These are phyloP conservation scores for Lindgomyces ingoldianus DNA, from an alignment of 495 filamentous ascomycete genomes.

Conservation along the genomic window DNA sequence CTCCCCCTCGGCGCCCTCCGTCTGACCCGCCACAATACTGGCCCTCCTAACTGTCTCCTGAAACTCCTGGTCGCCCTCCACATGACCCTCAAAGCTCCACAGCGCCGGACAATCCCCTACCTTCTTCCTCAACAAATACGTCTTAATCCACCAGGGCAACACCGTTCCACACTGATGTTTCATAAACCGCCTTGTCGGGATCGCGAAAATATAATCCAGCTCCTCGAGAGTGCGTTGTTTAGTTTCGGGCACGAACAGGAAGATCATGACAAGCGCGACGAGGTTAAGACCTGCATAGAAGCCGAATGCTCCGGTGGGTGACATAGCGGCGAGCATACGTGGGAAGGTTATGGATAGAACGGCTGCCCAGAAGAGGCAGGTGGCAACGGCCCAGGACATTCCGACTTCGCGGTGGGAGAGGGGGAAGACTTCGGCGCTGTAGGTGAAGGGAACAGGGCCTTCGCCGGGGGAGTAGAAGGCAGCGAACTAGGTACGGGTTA, in stretches of 20 bases:
- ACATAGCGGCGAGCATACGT: slow-evolving; percentile 37
- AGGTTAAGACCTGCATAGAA: slow-evolving; percentile 71
- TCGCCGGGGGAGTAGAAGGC: slow-evolving; percentile 36
- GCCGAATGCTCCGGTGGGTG: slow-evolving; percentile 46
- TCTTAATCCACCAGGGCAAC: slow-evolving; percentile 70
- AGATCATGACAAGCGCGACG: slow-evolving; percentile 67
- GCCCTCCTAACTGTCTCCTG: slow-evolving; percentile 10
- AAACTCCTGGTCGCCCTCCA: slow-evolving; percentile 17
- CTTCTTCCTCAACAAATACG: slow-evolving; percentile 62
- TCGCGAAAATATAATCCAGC: slow-evolving; percentile 44
- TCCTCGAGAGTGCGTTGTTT: slow-evolving; percentile 76
- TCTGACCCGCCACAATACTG: slow-evolving; percentile 3
- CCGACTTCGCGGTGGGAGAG: slow-evolving; percentile 43
- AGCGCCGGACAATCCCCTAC: slow-evolving; percentile 27
- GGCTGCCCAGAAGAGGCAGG: slow-evolving; percentile 42
- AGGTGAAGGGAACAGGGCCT: slow-evolving; percentile 45
- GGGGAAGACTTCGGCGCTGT: slow-evolving; percentile 47
- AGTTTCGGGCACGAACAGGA: slow-evolving; percentile 75
- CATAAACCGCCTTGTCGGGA: slow-evolving; percentile 40
- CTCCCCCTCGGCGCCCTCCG: background rate
- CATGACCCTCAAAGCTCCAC: slow-evolving; percentile 21
- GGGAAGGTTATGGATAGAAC: slow-evolving; percentile 43
- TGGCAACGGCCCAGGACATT: slow-evolving; percentile 44
- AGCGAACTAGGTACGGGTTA: slow-evolving; percentile 3
- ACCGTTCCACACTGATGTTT: slow-evolving; percentile 55